A percentile compares a stretch with the other conserved stretches of the same genome.
Conservation (phyloP, 2,329 filamentous ascomycete genomes). For the Coniochaeta hoffmannii region DNA sequence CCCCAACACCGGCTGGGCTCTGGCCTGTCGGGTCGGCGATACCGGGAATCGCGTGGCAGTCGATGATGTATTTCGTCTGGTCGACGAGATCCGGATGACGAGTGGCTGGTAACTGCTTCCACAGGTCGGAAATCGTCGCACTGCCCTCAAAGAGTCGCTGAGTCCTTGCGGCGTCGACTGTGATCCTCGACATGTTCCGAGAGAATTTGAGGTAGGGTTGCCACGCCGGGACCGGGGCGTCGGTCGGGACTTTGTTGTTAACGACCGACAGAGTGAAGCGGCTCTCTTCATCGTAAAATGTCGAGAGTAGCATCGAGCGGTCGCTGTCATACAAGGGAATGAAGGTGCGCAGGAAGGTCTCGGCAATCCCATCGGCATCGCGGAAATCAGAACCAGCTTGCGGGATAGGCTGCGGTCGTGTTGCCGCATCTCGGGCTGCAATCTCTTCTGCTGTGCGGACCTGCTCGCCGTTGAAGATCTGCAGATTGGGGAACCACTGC, state of each 20-base stretch:
- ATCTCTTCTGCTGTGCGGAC: conserved; percentile 68
- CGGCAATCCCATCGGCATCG: conserved; percentile 67
- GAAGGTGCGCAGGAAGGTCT: conserved; percentile 68
- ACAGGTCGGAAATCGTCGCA: conserved; percentile 58
- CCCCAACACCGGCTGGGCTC: conserved; percentile 61
- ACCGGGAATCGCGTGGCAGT: conserved; percentile 68
- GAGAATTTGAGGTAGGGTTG: conserved; percentile 69
- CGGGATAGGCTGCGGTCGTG: conserved; percentile 51
- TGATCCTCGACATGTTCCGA: conserved; percentile 47
- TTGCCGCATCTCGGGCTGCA: conserved; percentile 41
- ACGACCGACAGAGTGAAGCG: conserved; percentile 72
- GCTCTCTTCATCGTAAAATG: conserved; percentile 70
- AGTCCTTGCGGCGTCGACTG: conserved; percentile 45
- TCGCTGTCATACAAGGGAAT: conserved; percentile 68
- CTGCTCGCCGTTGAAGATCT: conserved; percentile 65
- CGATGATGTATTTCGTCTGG: conserved; percentile 69
- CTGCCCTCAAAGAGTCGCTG: conserved; percentile 60
- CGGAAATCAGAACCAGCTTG: conserved; percentile 61
- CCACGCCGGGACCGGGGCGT: conserved; percentile 52
- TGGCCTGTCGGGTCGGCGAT: conserved; percentile 63
- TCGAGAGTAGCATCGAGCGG: conserved; percentile 51
- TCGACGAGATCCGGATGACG: conserved; percentile 67
- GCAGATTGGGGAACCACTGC: conserved; percentile 76
- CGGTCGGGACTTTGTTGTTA: conserved; percentile 37
- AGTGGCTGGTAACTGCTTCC: conserved; percentile 64